Base-by-base conservation (phyloP, 2,329 filamentous ascomycete species). In the Rhynchosporium graminicola region DNA sequence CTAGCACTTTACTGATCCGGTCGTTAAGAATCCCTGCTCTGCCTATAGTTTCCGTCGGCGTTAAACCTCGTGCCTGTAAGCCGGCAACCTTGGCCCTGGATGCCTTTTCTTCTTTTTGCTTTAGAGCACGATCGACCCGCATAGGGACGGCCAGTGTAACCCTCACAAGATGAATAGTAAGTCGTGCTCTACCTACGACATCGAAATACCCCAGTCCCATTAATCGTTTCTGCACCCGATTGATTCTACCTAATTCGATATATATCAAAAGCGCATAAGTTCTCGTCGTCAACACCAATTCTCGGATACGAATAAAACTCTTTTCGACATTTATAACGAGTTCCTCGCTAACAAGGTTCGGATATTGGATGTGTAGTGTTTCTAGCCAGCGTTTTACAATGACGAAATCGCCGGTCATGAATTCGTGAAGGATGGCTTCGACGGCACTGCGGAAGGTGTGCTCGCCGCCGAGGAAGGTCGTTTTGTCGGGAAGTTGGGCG, bases 121-220 rank as follows among this genome's bases (percentile, higher is more conserved):
- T 75, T 40, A 77, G 62, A 6, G 75, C 75, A n/a, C 76, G 70
- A 63, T 77, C 76, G 40, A 77, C 75, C 47, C 76, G 68, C 65
- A 77, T 75, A 2, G 76, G 76, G 10, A 77, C 74, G 1, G 76
- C 76, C 8, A 77, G 65, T 5, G 75, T 76, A 13, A 77, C 75
- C 59, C 74, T 69, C 2, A 76, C 75, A 13, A 77, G 69, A 59
- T 76, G 74, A 64, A 76, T 72, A n/a, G 74, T 76, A 51, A 76
- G 67, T 57, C 71, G 66, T 29, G 75, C 71, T 54, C 75, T 68
- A 3, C 76, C 75, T 8, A 76, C 63, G 9, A 77, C 70, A 66
- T 77, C 75, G 42, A 77, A 71, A 65, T 77, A 77, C 10, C 75
- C 72, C n/a, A 77, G 58, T 3, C 71, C 72, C 69, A 75, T 74